Base-by-base conservation (phyloP, 2,329 filamentous ascomycete species). In the Didymella exigua region DNA sequence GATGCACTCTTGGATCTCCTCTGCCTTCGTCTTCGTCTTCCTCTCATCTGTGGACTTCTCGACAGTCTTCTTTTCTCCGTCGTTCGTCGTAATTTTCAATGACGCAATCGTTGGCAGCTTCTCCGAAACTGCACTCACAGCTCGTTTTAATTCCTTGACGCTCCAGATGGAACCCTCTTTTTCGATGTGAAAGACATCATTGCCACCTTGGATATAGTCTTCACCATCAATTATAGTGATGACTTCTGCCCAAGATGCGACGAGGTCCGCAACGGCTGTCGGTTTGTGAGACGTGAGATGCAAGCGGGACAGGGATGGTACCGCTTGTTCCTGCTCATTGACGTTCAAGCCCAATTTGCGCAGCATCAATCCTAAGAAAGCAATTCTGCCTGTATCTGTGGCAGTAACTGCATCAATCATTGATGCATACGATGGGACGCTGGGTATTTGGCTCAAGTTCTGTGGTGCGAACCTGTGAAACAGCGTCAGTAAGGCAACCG, bases 181-280 rank as follows among this genome's bases (percentile, higher is more conserved):
- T 65, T 93, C 85, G 29, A 97, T 78, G 49, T 86, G 85, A 70
- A 98, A 98, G 0, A 85, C 89, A 67, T 98, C 93, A 58, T 89
- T 88, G 60, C 93, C 90, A 52, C 86, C 91, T 65, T 86, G 87
- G 69, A 98, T 87, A 67, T 87, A 86, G 62, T 91, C 86, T 54
- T 88, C 82, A 1, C 83, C 84, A 33, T 87, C 83, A 45, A 89
- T 85, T 50, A 84, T 83, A 69, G 78, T 73, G 60, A 92, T 85
- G 56, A 89, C 84, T 34, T 90, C 86, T 56, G 84, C 80, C 81
- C 86, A 86, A 2, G 83, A 82, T 48, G 82, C 78, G 21, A 96
- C 75, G 24, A 95, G 78, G 62, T 89, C 83, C 37, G 84, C 79
- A n/a, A 91, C 85, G 34, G 88, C 85, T 64, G 79, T 76, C 42